Evolutionary conservation across 352 stramenopile genomes (phyloP), one percentile per base, ranked within the genome.

Genomic region (Phytophthora cryptogea): DNA sequence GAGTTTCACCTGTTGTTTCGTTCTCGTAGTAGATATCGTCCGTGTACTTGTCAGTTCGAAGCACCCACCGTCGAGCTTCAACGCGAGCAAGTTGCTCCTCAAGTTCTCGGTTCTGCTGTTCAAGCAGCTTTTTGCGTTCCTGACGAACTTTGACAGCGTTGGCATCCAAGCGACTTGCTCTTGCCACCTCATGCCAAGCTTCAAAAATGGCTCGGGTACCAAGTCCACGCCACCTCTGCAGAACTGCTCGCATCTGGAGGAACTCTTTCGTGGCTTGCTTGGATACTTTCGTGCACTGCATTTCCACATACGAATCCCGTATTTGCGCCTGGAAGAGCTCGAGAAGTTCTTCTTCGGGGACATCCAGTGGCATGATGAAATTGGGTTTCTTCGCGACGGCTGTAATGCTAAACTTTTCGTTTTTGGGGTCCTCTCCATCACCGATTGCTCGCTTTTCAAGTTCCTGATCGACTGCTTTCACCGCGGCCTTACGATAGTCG

Each of bases 21-120:
- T 90, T 73, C 46, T 89, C 74, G 33, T 79, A 90, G 64, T 88
- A 90, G 8, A 88, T 63, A 3, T 59, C 74, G 46, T 90, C 81
- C 10, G 78, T 84, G 59, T 90, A 90, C 66, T 81, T 75, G 37
- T 90, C 80, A 1, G 80, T 67, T 9, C 76, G 72, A 39, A 74
- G 54, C 4, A 73, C 60, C 81, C 81, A 90, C 8, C 68, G 77
- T 23, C 66, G 52, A 16, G 81, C 81, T 36, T 89, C 76, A 0
- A 79, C 33, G 0, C 73, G 70, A 5, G 49, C 59, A 11, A 90
- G 51, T 35, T 88, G 58, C 51, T 89, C 76, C 16, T 84, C 64
- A 4, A 87, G 59, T n/a, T 55, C 55, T 3, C 45, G 54, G 43
- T 89, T 90, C 46, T 89, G 77, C 48, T 64, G 48, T 10, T 81